Evolutionary conservation across 352 stramenopile species (phyloP).

Genomic region (Hyaloperonospora brassicae): DNA sequence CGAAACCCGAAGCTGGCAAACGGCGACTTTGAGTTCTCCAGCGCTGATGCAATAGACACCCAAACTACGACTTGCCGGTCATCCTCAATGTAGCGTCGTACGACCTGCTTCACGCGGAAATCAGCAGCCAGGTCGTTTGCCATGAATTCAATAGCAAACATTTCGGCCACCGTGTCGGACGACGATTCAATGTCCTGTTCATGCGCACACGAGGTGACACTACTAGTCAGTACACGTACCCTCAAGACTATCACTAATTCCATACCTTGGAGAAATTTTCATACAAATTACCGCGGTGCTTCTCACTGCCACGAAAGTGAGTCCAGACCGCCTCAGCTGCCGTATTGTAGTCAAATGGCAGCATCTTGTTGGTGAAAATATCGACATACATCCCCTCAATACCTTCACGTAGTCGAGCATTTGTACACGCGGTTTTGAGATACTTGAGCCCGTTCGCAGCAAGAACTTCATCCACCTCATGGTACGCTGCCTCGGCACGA

Average conservation of each 20-base stretch:
- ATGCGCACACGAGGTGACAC: no score
- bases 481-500: conserved; percentile 25
- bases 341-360: conserved; percentile 40
- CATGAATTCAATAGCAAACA: conserved; percentile 30
- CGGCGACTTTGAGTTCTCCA: conserved; percentile 32
- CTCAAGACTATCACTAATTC: neutral
- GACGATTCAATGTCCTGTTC: conserved; percentile 30
- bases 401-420: conserved; percentile 32
- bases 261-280: conserved; percentile 36
- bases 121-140: conserved; percentile 28
- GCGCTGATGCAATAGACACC: conserved; percentile 27
- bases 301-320: conserved; percentile 38
- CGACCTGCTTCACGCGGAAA: conserved; percentile 30
- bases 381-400: conserved; percentile 32
- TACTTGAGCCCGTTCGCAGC: conserved; percentile 33
- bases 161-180: conserved; percentile 29
- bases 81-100: conserved; percentile 27
- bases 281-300: conserved; percentile 37
- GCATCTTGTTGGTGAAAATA: conserved; percentile 40
- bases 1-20: conserved; percentile 31
- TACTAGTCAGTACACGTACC: conserved; percentile 2
- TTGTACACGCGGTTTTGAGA: conserved; percentile 23
- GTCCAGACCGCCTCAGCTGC: conserved; percentile 34
- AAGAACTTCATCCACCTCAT: conserved; percentile 33
- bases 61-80: conserved; percentile 36